Percentiles rank a stretch among this genome's conserved stretches.
Evolutionary conservation across 179 eudicot species (phyloP).

Genomic region (Actinidia chinensis): DNA sequence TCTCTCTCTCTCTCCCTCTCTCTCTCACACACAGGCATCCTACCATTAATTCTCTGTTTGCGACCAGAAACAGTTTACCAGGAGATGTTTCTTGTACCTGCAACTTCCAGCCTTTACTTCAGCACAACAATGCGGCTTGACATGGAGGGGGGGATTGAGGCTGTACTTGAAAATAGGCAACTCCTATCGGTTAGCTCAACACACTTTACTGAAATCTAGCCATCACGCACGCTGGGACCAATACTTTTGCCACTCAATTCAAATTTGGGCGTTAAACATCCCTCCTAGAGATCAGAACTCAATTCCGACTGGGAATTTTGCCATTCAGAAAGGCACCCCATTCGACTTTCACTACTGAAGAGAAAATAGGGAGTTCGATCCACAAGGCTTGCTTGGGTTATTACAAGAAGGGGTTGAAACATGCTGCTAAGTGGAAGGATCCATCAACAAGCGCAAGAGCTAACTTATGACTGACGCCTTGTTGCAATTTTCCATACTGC

Average conservation of each 20-base stretch:
- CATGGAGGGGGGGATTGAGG: no score
- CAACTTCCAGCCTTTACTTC: slow-evolving; percentile 79
- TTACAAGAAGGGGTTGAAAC: slow-evolving; percentile 76
- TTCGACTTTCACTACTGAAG: slow-evolving; percentile 83
- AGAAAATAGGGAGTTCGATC: slow-evolving; percentile 66
- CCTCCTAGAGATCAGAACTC: slow-evolving; percentile 78
- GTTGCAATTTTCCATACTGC: slow-evolving; percentile 93
- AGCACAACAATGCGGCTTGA: slow-evolving; percentile 80
- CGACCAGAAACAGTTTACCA: slow-evolving; percentile 64
- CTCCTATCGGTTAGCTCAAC: slow-evolving; percentile 91
- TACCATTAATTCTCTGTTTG: background rate
- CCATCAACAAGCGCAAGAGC: slow-evolving; percentile 66
- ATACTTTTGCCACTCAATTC: slow-evolving; percentile 71
- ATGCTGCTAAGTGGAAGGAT: slow-evolving; percentile 70
- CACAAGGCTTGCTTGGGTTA: slow-evolving; percentile 79
- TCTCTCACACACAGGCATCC: background rate
- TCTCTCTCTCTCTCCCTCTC: background rate
- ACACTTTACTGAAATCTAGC: slow-evolving; percentile 93
- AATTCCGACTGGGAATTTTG: slow-evolving; percentile 73
- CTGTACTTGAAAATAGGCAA: slow-evolving; percentile 73
- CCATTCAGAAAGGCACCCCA: slow-evolving; percentile 73
- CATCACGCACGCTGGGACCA: slow-evolving; percentile 70
- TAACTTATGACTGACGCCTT: slow-evolving; percentile 80
- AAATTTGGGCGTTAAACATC: slow-evolving; percentile 64
- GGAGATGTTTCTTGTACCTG: slow-evolving; percentile 73